Base-by-base conservation (phyloP, 768 basidiomycete genomes). In the Lyophyllum shimeji region DNA sequence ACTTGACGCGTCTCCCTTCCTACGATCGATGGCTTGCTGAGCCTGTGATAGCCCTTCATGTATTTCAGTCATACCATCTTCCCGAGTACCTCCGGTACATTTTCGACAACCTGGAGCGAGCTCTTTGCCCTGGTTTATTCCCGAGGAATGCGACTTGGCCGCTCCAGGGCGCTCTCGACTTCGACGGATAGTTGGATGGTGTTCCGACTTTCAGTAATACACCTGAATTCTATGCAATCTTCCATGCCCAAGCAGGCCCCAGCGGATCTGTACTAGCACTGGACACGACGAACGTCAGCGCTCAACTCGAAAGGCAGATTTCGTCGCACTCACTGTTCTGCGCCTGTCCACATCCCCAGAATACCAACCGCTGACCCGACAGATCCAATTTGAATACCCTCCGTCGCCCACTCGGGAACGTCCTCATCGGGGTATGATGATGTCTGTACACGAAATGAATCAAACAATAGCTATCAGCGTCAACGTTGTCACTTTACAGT, bases 371-470 rank as follows among this genome's bases (percentile, higher is more conserved):
- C 76, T n/a, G 81, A 81, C 6, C 81, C 82, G 15, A 80, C 67
- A 1, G 76, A 77, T 12, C 85, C 85, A 11, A 85, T 65, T 56
- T 86, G 84, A 0, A 85, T 69, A n/a, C 75, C 80, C 57, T 86
- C 83, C 12, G 74, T 78, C 1, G 71, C 67, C 84, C 83, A 85
- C 57, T 82, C 76, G 0, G 76, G 70, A 4, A 56, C 56, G 18
- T 65, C 62, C 17, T 74, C 67, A 11, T 70, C 70, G 0, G 67
- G 50, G 15, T 69, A 57, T 20, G 59, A 66, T 3, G 76, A 73
- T 1, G 65, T 71, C 71, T 79, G 40, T 42, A 3, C n/a, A 20
- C 7, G 33, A 25, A 43, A 17, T 11, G n/a, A 25, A 9, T 20
- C 18, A 23, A 37, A 45, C 12, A 43, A 24, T 37, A 17, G 18